phyloP scores from a whole-genome alignment of 768 basidiomycete species.

The Trametes cingulata region DNA sequence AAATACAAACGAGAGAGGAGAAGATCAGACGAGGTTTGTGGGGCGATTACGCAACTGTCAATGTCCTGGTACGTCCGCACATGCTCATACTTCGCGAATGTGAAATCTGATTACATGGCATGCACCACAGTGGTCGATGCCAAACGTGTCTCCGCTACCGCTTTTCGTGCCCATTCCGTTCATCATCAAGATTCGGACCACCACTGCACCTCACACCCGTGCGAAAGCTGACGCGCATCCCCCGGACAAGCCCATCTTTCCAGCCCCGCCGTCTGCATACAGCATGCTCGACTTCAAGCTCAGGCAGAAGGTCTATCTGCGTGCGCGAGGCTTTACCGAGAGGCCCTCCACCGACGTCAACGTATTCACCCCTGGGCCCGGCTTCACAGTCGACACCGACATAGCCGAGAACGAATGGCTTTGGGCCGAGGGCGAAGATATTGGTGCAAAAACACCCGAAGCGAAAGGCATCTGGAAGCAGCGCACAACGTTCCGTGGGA shows the following conservation, averaged over 20 bases:
- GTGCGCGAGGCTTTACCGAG: not conserved
- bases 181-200: conserved; percentile 17
- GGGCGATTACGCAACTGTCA: conserved; percentile 20
- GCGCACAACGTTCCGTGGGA: conserved; percentile 12
- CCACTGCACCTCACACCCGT: conserved; percentile 12
- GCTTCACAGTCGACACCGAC: not conserved
- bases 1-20: not conserved
- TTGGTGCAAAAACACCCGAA: not conserved
- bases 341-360: not conserved
- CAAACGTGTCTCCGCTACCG: conserved; percentile 10
- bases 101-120: no score
- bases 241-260: conserved; percentile 12
- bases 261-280: not conserved
- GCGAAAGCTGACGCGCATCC: conserved; percentile 3
- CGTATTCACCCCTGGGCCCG: not conserved
- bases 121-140: conserved; percentile 6
- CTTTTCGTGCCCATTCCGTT: conserved; percentile 25
- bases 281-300: conserved; percentile 15
- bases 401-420: not conserved
- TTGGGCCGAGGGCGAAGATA: not conserved
- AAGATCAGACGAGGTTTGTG: conserved; percentile 22
- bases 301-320: conserved; percentile 5
- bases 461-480: conserved; percentile 21
- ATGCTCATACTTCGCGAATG: not conserved
- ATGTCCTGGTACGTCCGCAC: conserved; percentile 12